Evolutionary conservation across 2,329 filamentous ascomycete genomes (phyloP).

Genomic region (Paraconiothyrium brasiliense): DNA sequence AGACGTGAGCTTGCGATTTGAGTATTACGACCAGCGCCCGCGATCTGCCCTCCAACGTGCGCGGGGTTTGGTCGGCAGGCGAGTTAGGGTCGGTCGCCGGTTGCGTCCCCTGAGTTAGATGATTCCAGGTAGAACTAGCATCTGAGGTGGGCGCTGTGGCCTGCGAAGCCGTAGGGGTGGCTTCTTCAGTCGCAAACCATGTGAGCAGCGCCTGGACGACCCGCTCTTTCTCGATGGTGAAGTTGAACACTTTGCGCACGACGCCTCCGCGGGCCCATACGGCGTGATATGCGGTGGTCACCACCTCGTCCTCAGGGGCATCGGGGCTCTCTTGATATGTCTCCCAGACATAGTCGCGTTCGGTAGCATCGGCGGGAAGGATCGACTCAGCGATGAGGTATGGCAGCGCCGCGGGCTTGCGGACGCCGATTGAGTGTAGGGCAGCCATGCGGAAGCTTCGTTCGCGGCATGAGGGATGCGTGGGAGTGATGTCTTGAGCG

Average conservation of each 20-base stretch:
- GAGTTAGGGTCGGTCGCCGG: conserved; percentile 40
- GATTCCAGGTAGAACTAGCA: conserved; percentile 29
- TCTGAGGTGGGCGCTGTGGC: conserved; percentile 22
- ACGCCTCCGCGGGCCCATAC: conserved; percentile 90
- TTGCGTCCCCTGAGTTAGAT: conserved; percentile 46
- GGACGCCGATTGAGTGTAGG: conserved; percentile 88
- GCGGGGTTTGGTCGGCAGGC: conserved; percentile 28
- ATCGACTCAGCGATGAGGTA: conserved; percentile 85
- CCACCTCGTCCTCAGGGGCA: conserved; percentile 76
- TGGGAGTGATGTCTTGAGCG: conserved; percentile 15
- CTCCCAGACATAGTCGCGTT: conserved; percentile 79
- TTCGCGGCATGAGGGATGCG: conserved; percentile 43
- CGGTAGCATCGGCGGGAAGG: conserved; percentile 71
- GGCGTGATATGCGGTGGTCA: conserved; percentile 78
- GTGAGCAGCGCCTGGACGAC: conserved; percentile 89
- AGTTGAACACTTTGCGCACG: conserved; percentile 85
- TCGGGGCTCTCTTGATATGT: conserved; percentile 61
- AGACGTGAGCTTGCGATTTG: conserved; percentile 91
- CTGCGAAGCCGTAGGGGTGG: conserved; percentile 22
- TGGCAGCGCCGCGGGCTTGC: conserved; percentile 83
- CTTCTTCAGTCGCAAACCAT: conserved; percentile 70
- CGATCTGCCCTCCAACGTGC: conserved; percentile 38
- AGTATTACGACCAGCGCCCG: conserved; percentile 87
- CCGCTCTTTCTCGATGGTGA: conserved; percentile 85
- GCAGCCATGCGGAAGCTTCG: conserved; percentile 74